Conservation (phyloP, 495 filamentous ascomycete species). For the Rhypophila decipiens region DNA sequence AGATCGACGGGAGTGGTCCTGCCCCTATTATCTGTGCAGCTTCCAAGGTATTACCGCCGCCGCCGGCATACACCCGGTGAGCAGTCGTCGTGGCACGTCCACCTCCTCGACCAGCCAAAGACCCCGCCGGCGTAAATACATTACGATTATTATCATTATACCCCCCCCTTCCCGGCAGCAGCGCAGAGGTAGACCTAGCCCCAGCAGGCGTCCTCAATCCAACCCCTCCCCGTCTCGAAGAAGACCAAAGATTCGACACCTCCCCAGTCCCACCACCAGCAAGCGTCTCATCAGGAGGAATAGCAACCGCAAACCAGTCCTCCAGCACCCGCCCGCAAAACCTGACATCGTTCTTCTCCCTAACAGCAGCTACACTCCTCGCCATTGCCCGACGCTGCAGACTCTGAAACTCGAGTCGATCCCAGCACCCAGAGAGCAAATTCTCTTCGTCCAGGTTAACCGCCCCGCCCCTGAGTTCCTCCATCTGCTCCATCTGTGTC, state of each 20-base stretch:
- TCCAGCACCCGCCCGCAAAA: slow-evolving; percentile 13
- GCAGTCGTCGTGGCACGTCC: not conserved
- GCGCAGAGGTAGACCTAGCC: too few relatives aligned
- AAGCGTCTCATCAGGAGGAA: too few relatives aligned
- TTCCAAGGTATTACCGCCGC: not conserved
- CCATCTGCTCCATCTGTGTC: slow-evolving; percentile 7
- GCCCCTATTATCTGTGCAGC: not conserved
- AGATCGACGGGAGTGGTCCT: not conserved
- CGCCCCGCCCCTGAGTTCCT: slow-evolving; percentile 19
- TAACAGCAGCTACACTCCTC: slow-evolving; percentile 14
- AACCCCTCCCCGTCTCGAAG: too few relatives aligned
- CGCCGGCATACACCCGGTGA: not conserved
- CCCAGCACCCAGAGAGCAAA: slow-evolving; percentile 9
- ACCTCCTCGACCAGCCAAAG: not conserved
- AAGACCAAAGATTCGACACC: too few relatives aligned
- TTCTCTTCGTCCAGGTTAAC: slow-evolving; percentile 18
- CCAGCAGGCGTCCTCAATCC: too few relatives aligned
- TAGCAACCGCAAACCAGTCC: slow-evolving; percentile 20
- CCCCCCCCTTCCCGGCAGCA: too few relatives aligned
- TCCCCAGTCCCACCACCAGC: too few relatives aligned
- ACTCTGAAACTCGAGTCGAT: slow-evolving; percentile 24
- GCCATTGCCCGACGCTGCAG: slow-evolving; percentile 17
- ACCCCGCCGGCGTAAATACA: not conserved
- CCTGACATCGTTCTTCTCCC: slow-evolving; percentile 17
- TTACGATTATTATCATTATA: not conserved